Conservation (phyloP, 352 stramenopile genomes). For the Phytopythium mirpurense region DNA sequence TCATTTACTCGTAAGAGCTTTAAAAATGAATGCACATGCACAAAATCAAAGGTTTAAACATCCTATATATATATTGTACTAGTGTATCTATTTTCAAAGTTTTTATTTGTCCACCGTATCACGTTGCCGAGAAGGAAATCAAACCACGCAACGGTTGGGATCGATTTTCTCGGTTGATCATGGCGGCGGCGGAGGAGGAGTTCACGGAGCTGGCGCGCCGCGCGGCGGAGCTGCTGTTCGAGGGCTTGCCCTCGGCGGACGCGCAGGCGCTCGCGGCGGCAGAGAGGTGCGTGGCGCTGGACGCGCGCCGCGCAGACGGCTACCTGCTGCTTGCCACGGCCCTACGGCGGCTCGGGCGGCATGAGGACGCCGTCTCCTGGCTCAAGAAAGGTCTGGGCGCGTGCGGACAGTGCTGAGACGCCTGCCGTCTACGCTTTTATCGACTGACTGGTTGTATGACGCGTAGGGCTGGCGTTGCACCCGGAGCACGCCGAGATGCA, state of each 20-base stretch:
- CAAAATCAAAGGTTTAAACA: no score
- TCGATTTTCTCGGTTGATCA: no score
- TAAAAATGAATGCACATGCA: no score
- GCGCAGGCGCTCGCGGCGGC: slow-evolving; percentile 26
- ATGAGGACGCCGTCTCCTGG: slow-evolving; percentile 34
- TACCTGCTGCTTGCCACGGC: slow-evolving; percentile 34
- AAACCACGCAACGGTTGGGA: no score
- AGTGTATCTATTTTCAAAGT: no score
- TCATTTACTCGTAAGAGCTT: no score
- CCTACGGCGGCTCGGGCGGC: slow-evolving; percentile 25
- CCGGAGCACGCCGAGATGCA: slow-evolving; percentile 34
- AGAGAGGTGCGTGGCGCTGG: slow-evolving; percentile 16
- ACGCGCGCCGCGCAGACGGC: slow-evolving; percentile 14
- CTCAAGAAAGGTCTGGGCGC: slow-evolving; percentile 36
- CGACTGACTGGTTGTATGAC: not conserved
- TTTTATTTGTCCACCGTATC: no score
- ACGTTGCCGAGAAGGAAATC: no score
- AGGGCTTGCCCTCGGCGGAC: slow-evolving; percentile 12
- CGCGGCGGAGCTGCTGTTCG: slow-evolving; percentile 26
- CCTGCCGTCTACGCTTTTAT: not conserved
- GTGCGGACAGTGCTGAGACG: no score
- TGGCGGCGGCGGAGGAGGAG: not conserved
- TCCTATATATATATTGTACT: no score
- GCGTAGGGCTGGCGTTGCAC: slow-evolving; percentile 38
- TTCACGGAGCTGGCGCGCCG: slow-evolving; percentile 11